phyloP scores from a whole-genome alignment of 2,329 filamentous ascomycete genomes.

The Aspergillus versicolor region DNA sequence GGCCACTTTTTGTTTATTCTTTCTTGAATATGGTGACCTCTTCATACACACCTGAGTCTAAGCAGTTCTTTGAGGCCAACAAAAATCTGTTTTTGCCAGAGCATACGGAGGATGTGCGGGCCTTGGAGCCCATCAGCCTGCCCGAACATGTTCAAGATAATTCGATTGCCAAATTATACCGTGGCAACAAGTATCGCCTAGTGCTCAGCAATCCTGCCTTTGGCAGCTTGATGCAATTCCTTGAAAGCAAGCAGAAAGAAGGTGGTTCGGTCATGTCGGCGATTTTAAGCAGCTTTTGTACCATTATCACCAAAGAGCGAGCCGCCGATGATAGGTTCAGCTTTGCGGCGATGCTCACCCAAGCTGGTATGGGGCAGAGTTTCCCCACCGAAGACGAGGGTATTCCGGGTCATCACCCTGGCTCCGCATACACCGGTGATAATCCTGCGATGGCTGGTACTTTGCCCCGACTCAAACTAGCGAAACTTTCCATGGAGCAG shows the following conservation, averaged over 20 bases:
- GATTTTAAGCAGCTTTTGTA: slow-evolving; percentile 64
- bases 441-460: slow-evolving; percentile 58
- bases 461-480: slow-evolving; percentile 68
- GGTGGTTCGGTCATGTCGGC: slow-evolving; percentile 77
- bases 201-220: slow-evolving; percentile 85
- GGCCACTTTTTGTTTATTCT: slow-evolving; percentile 93
- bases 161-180: slow-evolving; percentile 74
- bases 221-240: slow-evolving; percentile 78
- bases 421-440: slow-evolving; percentile 60
- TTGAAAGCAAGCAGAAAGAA: slow-evolving; percentile 81
- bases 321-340: slow-evolving; percentile 58
- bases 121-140: slow-evolving; percentile 70
- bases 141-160: slow-evolving; percentile 78
- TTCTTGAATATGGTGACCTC: slow-evolving; percentile 77
- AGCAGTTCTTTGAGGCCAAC: slow-evolving; percentile 69
- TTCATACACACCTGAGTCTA: slow-evolving; percentile 69
- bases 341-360: slow-evolving; percentile 59
- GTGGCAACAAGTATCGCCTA: slow-evolving; percentile 82
- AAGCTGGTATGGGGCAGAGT: slow-evolving; percentile 54
- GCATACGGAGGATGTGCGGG: slow-evolving; percentile 76
- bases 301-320: slow-evolving; percentile 60
- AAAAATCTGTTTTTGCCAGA: slow-evolving; percentile 70
- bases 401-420: slow-evolving; percentile 66
- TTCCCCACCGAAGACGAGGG: slow-evolving; percentile 67
- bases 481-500: slow-evolving; percentile 77